A percentile compares a stretch with the other conserved stretches of the same genome.
Conservation (phyloP, 2,329 filamentous ascomycete genomes). For the Claviceps purpurea region DNA sequence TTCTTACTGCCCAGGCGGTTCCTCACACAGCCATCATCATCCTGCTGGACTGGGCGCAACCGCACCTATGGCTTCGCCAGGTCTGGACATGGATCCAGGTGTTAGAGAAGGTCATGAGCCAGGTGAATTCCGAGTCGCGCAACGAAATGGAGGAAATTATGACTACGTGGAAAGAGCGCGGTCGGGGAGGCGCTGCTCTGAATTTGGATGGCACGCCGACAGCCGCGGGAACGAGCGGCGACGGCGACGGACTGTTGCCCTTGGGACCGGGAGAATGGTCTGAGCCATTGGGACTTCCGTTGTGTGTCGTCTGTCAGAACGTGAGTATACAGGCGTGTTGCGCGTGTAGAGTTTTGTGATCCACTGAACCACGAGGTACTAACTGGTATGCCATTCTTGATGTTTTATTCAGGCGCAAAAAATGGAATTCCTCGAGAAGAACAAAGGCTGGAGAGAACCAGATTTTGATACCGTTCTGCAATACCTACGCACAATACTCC, state of each 20-base stretch:
- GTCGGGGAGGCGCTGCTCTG: conserved; percentile 48
- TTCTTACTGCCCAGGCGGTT: conserved; percentile 72
- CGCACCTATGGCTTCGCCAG: conserved; percentile 84
- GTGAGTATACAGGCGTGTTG: conserved; percentile 32
- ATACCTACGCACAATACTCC: conserved; percentile 74
- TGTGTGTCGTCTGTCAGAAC: conserved; percentile 94
- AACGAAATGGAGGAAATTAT: conserved; percentile 80
- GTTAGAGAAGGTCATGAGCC: conserved; percentile 61
- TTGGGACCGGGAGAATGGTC: conserved; percentile 88
- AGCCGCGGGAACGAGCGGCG: conserved; percentile 37
- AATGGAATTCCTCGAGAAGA: conserved; percentile 81
- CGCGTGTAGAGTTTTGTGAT: neutral
- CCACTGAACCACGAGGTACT: neutral
- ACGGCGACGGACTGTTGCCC: conserved; percentile 59
- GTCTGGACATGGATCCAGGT: conserved; percentile 82
- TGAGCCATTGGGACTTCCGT: conserved; percentile 69
- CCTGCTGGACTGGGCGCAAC: conserved; percentile 89
- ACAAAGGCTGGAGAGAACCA: conserved; percentile 86
- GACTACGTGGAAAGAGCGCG: conserved; percentile 63
- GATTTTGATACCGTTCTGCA: conserved; percentile 94
- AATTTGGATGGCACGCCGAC: conserved; percentile 49
- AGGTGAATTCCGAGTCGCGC: conserved; percentile 62
- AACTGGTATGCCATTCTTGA: neutral
- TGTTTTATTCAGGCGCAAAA: conserved; percentile 52
- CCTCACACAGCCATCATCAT: conserved; percentile 80